Conservation (phyloP, 2,329 filamentous ascomycete species). For the Albophoma yamanashiensis region DNA sequence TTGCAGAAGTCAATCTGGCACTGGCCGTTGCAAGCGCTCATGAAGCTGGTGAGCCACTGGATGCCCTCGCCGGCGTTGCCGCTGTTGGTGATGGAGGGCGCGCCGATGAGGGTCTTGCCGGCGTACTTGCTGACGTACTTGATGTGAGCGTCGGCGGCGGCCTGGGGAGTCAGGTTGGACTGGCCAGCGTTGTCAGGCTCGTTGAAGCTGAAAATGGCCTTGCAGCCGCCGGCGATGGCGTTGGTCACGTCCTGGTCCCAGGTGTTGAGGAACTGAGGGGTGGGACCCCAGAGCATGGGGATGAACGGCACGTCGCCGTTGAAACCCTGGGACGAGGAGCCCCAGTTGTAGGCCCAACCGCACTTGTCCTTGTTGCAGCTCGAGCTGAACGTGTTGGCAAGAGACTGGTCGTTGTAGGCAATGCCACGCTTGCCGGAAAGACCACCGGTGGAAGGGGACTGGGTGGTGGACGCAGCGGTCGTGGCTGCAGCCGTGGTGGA, state of each 20-base stretch:
- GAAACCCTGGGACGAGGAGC: constrained; percentile 29
- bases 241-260: constrained; percentile 41
- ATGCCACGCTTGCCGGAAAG: constrained; percentile 50
- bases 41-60: constrained; percentile 43
- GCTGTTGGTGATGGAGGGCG: constrained; percentile 54
- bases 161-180: constrained; percentile 42
- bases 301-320: constrained; percentile 43
- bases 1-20: constrained; percentile 51
- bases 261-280: constrained; percentile 26
- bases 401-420: constrained; percentile 50
- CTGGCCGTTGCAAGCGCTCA: constrained; percentile 34
- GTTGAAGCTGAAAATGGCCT: constrained; percentile 57
- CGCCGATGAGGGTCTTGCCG: constrained; percentile 41
- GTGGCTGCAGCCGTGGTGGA: neutral
- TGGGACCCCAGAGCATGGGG: constrained; percentile 55
- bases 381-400: constrained; percentile 39
- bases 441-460: neutral
- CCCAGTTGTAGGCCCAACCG: constrained; percentile 64
- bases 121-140: constrained; percentile 43
- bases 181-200: constrained; percentile 55
- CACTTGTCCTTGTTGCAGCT: constrained; percentile 27
- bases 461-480: neutral
- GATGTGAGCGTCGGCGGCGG: constrained; percentile 42
- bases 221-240: constrained; percentile 43
- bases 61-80: constrained; percentile 37